Conservation (phyloP, 371 early-diverging fungal genomes). For the Batrachochytrium dendrobatidis region DNA sequence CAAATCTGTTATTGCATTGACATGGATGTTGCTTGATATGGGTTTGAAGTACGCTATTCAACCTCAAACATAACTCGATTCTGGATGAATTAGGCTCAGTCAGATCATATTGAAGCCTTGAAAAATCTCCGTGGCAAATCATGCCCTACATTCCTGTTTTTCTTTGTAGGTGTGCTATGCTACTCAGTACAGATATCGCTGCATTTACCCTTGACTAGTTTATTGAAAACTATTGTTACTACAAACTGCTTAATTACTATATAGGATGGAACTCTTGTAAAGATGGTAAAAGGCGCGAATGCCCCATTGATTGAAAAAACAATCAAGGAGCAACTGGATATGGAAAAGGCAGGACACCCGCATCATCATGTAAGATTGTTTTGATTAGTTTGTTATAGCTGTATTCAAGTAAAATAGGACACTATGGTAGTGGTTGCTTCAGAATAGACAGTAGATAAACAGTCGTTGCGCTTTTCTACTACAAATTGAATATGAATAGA, state of each 20-base stretch:
- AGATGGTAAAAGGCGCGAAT: constrained; percentile 44
- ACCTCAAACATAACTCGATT: too few relatives aligned
- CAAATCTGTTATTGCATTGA: too few relatives aligned
- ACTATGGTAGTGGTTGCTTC: too few relatives aligned
- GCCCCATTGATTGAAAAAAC: constrained; percentile 41
- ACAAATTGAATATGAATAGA: too few relatives aligned
- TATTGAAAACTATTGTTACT: not conserved
- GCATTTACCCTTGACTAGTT: not conserved
- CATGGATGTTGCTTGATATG: constrained; percentile 7
- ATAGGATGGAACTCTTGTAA: constrained; percentile 38
- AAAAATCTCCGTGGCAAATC: constrained; percentile 35
- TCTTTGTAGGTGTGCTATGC: constrained; percentile 28
- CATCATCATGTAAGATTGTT: constrained; percentile 26
- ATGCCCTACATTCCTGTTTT: constrained; percentile 43
- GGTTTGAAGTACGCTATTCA: too few relatives aligned
- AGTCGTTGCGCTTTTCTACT: too few relatives aligned
- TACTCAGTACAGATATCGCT: not conserved
- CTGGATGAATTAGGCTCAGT: constrained; percentile 39
- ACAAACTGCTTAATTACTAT: not conserved
- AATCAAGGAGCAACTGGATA: constrained; percentile 40
- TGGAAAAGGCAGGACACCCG: constrained; percentile 29
- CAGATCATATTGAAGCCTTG: constrained; percentile 35
- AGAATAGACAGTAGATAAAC: too few relatives aligned
- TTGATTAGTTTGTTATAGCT: too few relatives aligned
- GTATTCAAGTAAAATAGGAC: too few relatives aligned